Base-by-base conservation (phyloP, 495 filamentous ascomycete genomes). In the Aspergillus heteromorphus region DNA sequence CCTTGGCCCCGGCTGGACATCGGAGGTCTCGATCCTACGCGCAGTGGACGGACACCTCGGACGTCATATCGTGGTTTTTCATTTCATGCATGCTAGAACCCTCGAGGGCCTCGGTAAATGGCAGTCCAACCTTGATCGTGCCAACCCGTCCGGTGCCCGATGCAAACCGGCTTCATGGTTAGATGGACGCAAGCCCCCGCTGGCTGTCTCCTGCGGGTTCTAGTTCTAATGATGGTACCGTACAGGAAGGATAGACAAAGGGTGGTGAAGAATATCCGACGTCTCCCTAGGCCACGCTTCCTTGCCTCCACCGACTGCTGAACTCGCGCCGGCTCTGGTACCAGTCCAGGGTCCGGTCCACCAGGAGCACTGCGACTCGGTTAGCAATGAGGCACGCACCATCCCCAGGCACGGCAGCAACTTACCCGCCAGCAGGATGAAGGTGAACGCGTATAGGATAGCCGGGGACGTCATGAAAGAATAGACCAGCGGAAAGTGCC, bases 271-370 rank as follows among this genome's bases (percentile, higher is more conserved):
- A 13, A 48, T 10, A 17, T 17, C 14, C 45, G 27, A 9, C n/a
- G 18, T 11, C 45, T 2, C 16, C 17, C 21, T 41, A 41, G 23
- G 55, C 16, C 36, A 40, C 49, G 38, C 45, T 52, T 58, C 54
- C 53, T 66, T 64, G 63, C 61, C 58, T 65, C 67, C 60, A 62
- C 58, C 64, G 63, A 67, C 48, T 58, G 57, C 56, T 58, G 67
- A 68, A 63, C 53, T 65, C 49, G 27, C 53, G 31, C 43, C 51
- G 63, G 48, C 40, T 56, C 57, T 54, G 57, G 17, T 63, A 60
- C 53, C 51, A 55, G 60, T 72, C 71, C 55, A 77, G 62, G 61
- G 74, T 66, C 67, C 74, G 74, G 66, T 77, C 74, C 63, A 68
- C 55, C 30, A 74, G 47, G 48, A 73, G 67, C 17, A 68, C 70